Evolutionary conservation across 1,139 yeast genomes (phyloP).

Genomic region (Meyerozyma carpophila): DNA sequence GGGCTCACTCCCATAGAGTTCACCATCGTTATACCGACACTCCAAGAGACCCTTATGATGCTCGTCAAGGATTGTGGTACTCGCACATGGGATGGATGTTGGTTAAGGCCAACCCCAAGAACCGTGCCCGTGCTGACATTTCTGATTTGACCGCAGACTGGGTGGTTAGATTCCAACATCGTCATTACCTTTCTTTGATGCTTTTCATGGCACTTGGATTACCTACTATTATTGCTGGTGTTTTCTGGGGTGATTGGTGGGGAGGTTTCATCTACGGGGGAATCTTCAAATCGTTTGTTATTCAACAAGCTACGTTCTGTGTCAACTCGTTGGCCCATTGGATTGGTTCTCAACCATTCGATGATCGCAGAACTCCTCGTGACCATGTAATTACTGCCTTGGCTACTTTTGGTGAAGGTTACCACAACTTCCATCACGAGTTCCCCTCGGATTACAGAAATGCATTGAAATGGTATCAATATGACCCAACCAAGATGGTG

Average conservation of each 20-base stretch:
- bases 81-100: slow-evolving; percentile 99
- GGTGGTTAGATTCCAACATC: slow-evolving; percentile 89
- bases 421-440: slow-evolving; percentile 99
- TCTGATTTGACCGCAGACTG: slow-evolving; percentile 87
- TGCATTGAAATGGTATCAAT: slow-evolving; percentile 97
- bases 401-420: slow-evolving; percentile 97
- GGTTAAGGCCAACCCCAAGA: slow-evolving; percentile 85
- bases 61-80: slow-evolving; percentile 92
- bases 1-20: slow-evolving; percentile 96
- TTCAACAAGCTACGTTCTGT: slow-evolving; percentile 98
- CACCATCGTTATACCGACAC: slow-evolving; percentile 98
- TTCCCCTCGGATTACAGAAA: slow-evolving; percentile 98
- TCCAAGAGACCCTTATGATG: slow-evolving; percentile 94
- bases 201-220: slow-evolving; percentile 59
- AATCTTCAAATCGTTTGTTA: slow-evolving; percentile 70
- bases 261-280: slow-evolving; percentile 96
- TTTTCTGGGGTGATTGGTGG: slow-evolving; percentile 80
- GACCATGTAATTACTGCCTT: slow-evolving; percentile 92
- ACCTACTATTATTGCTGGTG: slow-evolving; percentile 75
- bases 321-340: slow-evolving; percentile 98
- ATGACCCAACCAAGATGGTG: slow-evolving; percentile 87
- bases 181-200: slow-evolving; percentile 76
- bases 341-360: slow-evolving; percentile 97
- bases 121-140: slow-evolving; percentile 94
- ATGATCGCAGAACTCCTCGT: slow-evolving; percentile 95